These are phyloP conservation scores for Paecilomyces fulvus DNA, from an alignment of 2,329 filamentous ascomycete species.

Conservation along the genomic window DNA sequence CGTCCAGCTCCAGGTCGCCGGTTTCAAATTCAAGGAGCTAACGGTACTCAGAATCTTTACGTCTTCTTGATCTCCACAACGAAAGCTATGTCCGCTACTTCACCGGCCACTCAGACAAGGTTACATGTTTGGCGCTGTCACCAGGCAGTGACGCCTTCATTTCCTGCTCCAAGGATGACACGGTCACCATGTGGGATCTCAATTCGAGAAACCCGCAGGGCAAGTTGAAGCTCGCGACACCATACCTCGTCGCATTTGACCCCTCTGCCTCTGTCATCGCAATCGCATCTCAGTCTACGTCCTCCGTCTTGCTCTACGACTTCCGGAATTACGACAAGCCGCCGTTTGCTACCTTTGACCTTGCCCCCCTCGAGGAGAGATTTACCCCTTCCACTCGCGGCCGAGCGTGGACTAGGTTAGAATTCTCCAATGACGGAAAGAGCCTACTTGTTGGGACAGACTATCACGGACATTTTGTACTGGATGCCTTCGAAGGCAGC, in stretches of 20 bases:
- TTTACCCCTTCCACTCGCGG: slow-evolving; percentile 42
- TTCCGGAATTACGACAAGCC: slow-evolving; percentile 87
- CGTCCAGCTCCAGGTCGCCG: background rate
- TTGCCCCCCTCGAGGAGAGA: slow-evolving; percentile 51
- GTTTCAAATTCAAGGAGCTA: slow-evolving; percentile 1
- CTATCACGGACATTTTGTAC: slow-evolving; percentile 74
- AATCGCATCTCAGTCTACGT: slow-evolving; percentile 71
- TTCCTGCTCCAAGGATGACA: slow-evolving; percentile 84
- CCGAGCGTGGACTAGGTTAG: slow-evolving; percentile 71
- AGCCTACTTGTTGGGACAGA: slow-evolving; percentile 75
- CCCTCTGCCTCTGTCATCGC: slow-evolving; percentile 89
- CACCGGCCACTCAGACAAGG: slow-evolving; percentile 74
- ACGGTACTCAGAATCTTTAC: slow-evolving; percentile 52
- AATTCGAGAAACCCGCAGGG: slow-evolving; percentile 72
- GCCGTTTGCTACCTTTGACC: slow-evolving; percentile 79
- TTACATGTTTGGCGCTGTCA: slow-evolving; percentile 76
- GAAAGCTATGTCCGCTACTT: slow-evolving; percentile 97
- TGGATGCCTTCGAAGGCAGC: slow-evolving; percentile 85
- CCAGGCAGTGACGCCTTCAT: slow-evolving; percentile 86
- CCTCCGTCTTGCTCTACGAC: slow-evolving; percentile 81
- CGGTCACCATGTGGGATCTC: slow-evolving; percentile 83
- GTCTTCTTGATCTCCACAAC: slow-evolving; percentile 83
- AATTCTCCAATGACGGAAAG: slow-evolving; percentile 95
- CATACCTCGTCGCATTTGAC: slow-evolving; percentile 81
- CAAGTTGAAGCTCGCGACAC: slow-evolving; percentile 68